These are phyloP conservation scores for Cadophora sp. DNA, from an alignment of 2,329 filamentous ascomycete genomes.

Conservation along the genomic window DNA sequence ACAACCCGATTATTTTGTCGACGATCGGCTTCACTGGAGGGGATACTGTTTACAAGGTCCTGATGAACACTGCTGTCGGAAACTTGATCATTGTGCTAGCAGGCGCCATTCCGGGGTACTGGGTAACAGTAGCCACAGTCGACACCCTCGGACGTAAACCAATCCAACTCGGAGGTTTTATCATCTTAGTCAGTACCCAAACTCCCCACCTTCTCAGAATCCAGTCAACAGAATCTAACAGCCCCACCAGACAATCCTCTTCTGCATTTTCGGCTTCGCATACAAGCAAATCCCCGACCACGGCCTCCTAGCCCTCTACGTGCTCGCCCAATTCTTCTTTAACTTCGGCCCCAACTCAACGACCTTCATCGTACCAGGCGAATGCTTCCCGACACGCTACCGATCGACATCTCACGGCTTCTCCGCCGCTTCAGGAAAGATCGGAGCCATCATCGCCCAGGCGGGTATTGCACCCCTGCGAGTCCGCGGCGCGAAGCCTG, in stretches of 20 bases:
- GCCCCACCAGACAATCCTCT: constrained; percentile 56
- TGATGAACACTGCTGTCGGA: constrained; percentile 74
- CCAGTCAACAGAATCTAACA: neutral
- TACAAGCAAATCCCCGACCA: constrained; percentile 57
- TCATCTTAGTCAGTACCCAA: constrained; percentile 50
- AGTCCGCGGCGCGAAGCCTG: constrained; percentile 44
- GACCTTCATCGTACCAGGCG: constrained; percentile 48
- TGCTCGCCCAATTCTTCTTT: constrained; percentile 71
- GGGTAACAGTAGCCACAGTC: constrained; percentile 75
- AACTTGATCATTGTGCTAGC: constrained; percentile 81
- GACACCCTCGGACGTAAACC: constrained; percentile 83
- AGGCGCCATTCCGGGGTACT: constrained; percentile 82
- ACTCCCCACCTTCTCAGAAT: neutral
- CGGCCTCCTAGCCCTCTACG: constrained; percentile 66
- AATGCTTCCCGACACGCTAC: constrained; percentile 48
- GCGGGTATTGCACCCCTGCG: constrained; percentile 63
- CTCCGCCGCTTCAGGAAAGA: constrained; percentile 47
- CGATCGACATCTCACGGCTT: constrained; percentile 47
- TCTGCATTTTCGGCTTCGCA: constrained; percentile 67
- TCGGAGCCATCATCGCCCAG: constrained; percentile 48
- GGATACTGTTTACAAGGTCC: constrained; percentile 67
- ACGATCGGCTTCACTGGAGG: constrained; percentile 73
- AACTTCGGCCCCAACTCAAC: constrained; percentile 58
- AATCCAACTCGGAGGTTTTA: constrained; percentile 71
- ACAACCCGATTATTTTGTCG: constrained; percentile 74